Percentiles rank a stretch among this genome's conserved stretches.
Conservation (phyloP, 163 green algal species). For the Scenedesmus sp. region DNA sequence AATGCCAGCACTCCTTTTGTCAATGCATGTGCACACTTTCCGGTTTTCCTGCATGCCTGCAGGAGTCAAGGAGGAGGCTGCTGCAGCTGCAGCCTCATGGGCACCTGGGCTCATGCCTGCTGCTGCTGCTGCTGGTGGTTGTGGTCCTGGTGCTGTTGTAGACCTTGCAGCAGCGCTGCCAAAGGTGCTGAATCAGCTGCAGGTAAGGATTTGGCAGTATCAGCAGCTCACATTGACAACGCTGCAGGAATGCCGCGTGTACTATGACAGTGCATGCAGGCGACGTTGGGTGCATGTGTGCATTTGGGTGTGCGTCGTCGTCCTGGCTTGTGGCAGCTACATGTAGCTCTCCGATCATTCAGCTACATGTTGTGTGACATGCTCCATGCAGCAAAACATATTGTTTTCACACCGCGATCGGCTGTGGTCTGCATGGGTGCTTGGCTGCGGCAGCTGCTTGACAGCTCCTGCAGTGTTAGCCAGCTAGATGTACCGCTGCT, state of each 20-base stretch:
- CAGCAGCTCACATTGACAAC: not conserved
- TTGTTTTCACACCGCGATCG: too few relatives aligned
- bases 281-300: not conserved
- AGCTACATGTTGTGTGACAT: not conserved
- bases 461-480: not conserved
- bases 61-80: not conserved
- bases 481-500: constrained; percentile 10
- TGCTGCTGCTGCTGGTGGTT: too few relatives aligned
- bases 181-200: not conserved
- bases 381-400: not conserved
- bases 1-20: too few relatives aligned
- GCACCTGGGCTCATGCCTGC: not conserved
- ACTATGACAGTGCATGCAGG: not conserved
- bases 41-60: not conserved
- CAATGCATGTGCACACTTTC: too few relatives aligned
- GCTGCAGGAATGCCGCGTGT: not conserved
- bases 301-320: not conserved
- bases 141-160: not conserved
- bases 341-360: not conserved
- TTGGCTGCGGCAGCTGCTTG: not conserved
- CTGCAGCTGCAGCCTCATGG: not conserved
- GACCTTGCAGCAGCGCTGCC: not conserved
- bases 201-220: not conserved
- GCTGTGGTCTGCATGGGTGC: not conserved
- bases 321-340: not conserved